phyloP scores from a whole-genome alignment of 192 early-diverging fungal species.

The Backusella psychrophila region DNA sequence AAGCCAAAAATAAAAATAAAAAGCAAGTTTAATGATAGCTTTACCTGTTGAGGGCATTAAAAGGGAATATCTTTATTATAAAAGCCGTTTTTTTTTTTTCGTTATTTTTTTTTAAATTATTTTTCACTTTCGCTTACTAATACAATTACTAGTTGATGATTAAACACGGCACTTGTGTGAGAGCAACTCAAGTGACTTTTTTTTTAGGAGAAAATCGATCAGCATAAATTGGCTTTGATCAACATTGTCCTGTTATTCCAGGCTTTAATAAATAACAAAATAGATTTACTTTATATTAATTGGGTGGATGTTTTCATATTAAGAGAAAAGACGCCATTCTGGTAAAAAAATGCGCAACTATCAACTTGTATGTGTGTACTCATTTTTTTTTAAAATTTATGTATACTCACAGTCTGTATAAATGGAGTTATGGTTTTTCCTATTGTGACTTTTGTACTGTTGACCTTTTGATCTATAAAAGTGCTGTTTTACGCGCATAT shows the following conservation, averaged over 20 bases:
- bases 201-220: too few relatives aligned
- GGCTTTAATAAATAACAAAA: too few relatives aligned
- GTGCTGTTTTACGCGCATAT: too few relatives aligned
- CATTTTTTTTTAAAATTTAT: background rate
- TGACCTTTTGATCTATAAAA: too few relatives aligned
- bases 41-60: conserved; percentile 3
- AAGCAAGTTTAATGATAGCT: background rate
- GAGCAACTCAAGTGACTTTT: background rate
- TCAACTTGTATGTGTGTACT: too few relatives aligned
- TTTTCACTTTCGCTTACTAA: background rate
- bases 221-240: too few relatives aligned
- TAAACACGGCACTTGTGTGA: background rate
- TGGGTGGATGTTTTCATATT: too few relatives aligned
- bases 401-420: background rate
- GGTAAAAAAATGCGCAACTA: background rate
- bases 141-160: background rate
- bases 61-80: background rate
- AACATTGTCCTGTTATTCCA: too few relatives aligned
- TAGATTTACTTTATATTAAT: too few relatives aligned
- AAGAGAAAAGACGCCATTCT: background rate
- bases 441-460: background rate
- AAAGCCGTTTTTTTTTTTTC: background rate
- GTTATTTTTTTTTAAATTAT: background rate
- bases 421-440: background rate
- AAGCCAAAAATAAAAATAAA: too few relatives aligned